Evolutionary conservation across 345 rosid genomes (phyloP), one percentile per base, ranked within the genome.

Genomic region (Populus simonii): DNA sequence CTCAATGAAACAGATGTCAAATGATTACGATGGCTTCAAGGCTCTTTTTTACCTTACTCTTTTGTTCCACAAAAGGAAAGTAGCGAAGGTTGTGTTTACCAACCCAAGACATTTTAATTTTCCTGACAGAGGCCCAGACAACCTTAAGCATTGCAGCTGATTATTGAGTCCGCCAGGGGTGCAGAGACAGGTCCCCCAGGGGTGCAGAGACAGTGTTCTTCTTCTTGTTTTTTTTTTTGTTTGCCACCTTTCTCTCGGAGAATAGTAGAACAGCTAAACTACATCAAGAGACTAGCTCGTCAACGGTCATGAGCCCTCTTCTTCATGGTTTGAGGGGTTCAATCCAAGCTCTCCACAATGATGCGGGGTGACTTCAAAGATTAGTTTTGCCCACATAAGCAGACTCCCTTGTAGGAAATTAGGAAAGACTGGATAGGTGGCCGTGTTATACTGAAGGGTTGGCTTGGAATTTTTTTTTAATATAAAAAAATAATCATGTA

Each of bases 401-500:
- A 33, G 35, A 33, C 35, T 33, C 35, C 35, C 35, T 33, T 33
- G 35, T 33, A 4, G 5, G 35, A 33, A 33, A 33, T 33, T 33
- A 33, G 35, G 35, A 33, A 33, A 31, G 3, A 31, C 33, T 31
- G 2, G 35, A 33, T 33, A 33, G 35, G 35, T 33, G 35, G 3
- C 5, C 35, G 35, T 33, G 35, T 33, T 33, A 33, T 33, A 4
- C 35, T 33, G 5, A 33, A 33, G 4, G 35, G 5, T 33, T 33
- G 35, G 35, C 5, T 33, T 5, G 35, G 4, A 33, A 33, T 33
- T 4, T 33, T 33, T 33, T 33, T 33, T 33, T 33, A 33, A 33
- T 33, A 33, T 33, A 33, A 33, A 33, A 4, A 4, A 33, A 33
- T 4, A 0, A 3, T 0, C 0, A 0, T 0, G 5, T 29, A 5